phyloP scores from a whole-genome alignment of 2,329 filamentous ascomycete genomes.

The Epichloe sylvatica region DNA sequence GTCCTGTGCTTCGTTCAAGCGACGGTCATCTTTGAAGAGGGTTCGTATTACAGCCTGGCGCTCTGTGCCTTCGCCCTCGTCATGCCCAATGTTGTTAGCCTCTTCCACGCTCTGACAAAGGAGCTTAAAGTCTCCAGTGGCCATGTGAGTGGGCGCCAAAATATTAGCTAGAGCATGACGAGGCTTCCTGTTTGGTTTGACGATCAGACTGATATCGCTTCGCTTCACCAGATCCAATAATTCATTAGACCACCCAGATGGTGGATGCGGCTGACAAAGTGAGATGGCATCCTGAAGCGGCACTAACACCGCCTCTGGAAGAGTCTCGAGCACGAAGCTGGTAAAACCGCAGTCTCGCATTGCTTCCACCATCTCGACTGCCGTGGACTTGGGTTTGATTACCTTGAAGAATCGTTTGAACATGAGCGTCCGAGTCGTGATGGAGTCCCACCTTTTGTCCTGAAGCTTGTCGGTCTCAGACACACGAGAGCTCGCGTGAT shows the following conservation, averaged over 20 bases:
- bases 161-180: constrained; percentile 24
- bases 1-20: constrained; percentile 71
- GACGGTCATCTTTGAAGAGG: constrained; percentile 82
- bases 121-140: constrained; percentile 61
- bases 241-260: constrained; percentile 57
- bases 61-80: constrained; percentile 72
- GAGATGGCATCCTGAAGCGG: constrained; percentile 73
- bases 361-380: constrained; percentile 55
- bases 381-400: constrained; percentile 35
- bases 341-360: constrained; percentile 59
- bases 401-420: constrained; percentile 54
- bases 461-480: constrained; percentile 21
- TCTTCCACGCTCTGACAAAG: constrained; percentile 57
- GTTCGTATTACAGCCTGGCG: constrained; percentile 69
- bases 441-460: constrained; percentile 28
- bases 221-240: constrained; percentile 66
- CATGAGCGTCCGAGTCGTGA: constrained; percentile 55
- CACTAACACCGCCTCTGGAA: constrained; percentile 72
- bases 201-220: constrained; percentile 61
- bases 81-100: constrained; percentile 44
- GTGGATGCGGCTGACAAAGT: constrained; percentile 71
- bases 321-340: constrained; percentile 55
- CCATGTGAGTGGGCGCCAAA: constrained; percentile 46
- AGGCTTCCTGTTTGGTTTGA: constrained; percentile 28
- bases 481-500: constrained; percentile 24